A percentile compares a stretch with the other conserved stretches of the same genome.
These are phyloP conservation scores for Choanephora cucurbitarum DNA, from an alignment of 371 early-diverging fungal species.

Conservation along the genomic window DNA sequence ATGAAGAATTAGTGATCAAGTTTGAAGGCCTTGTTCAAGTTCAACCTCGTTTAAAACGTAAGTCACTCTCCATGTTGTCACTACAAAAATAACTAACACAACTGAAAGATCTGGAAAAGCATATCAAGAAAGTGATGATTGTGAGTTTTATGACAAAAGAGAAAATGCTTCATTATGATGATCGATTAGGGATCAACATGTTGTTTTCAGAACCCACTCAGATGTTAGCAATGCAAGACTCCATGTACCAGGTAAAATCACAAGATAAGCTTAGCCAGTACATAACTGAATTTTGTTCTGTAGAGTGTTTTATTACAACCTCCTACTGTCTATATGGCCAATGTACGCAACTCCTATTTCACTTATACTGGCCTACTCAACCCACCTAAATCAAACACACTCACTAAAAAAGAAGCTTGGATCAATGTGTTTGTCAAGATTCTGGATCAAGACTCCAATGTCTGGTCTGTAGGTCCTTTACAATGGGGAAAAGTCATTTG, in stretches of 20 bases:
- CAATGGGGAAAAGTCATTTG: slow-evolving; percentile 27
- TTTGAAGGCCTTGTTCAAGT: slow-evolving; percentile 40
- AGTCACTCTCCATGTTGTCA: not conserved
- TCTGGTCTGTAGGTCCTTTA: slow-evolving; percentile 31
- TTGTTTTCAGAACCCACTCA: slow-evolving; percentile 36
- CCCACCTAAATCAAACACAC: slow-evolving; percentile 15
- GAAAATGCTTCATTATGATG: slow-evolving; percentile 28
- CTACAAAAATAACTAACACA: too few species aligned
- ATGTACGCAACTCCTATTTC: slow-evolving; percentile 36
- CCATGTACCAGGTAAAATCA: slow-evolving; percentile 10
- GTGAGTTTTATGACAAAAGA: slow-evolving; percentile 38
- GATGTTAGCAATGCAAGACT: slow-evolving; percentile 2
- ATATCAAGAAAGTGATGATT: slow-evolving; percentile 29
- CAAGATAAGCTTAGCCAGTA: too few species aligned
- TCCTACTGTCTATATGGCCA: slow-evolving; percentile 31
- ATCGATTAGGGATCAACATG: slow-evolving; percentile 33
- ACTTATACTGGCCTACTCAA: slow-evolving; percentile 33
- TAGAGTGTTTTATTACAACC: slow-evolving; percentile 31
- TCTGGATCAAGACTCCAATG: slow-evolving; percentile 22
- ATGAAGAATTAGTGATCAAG: slow-evolving; percentile 34
- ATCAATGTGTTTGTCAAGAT: slow-evolving; percentile 34
- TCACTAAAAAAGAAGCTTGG: slow-evolving; percentile 29
- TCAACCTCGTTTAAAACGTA: slow-evolving; percentile 16
- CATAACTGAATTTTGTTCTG: too few species aligned
- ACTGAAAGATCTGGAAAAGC: slow-evolving; percentile 14